A percentile compares a stretch with the other conserved stretches of the same genome.
These are phyloP conservation scores for Hirsutella minnesotensis DNA, from an alignment of 2,329 filamentous ascomycete species.

Conservation along the genomic window DNA sequence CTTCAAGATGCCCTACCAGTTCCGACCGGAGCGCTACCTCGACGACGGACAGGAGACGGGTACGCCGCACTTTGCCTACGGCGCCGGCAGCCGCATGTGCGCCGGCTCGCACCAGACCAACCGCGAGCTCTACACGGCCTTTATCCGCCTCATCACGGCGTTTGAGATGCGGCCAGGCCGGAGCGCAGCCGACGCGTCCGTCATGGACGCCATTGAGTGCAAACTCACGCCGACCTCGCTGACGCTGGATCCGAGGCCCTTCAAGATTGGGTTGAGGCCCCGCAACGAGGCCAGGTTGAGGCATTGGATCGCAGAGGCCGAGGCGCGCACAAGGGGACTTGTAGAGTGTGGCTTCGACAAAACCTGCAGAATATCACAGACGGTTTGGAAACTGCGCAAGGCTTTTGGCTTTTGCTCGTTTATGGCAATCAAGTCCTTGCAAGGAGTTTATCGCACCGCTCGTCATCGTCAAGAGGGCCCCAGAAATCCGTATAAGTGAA, in stretches of 20 bases:
- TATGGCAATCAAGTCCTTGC: too few species aligned
- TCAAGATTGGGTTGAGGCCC: slow-evolving; percentile 43
- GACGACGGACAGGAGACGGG: slow-evolving; percentile 39
- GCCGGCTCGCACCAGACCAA: slow-evolving; percentile 52
- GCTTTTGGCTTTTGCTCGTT: too few species aligned
- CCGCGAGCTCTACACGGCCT: slow-evolving; percentile 49
- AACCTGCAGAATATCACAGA: too few species aligned
- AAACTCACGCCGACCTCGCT: slow-evolving; percentile 44
- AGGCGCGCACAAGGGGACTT: slow-evolving; percentile 34
- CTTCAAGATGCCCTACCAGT: slow-evolving; percentile 50
- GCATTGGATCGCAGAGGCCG: slow-evolving; percentile 40
- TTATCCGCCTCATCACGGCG: slow-evolving; percentile 44
- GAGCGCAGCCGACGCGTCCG: slow-evolving; percentile 33
- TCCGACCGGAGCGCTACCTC: slow-evolving; percentile 62
- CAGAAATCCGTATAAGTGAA: too few species aligned
- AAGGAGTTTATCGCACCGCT: too few species aligned
- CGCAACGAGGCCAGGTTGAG: slow-evolving; percentile 32
- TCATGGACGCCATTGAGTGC: slow-evolving; percentile 45
- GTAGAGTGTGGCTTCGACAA: neutral
- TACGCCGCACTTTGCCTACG: slow-evolving; percentile 51
- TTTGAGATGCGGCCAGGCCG: slow-evolving; percentile 41
- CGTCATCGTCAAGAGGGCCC: too few species aligned
- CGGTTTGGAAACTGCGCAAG: too few species aligned
- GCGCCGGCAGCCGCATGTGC: slow-evolving; percentile 52
- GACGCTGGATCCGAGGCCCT: slow-evolving; percentile 50